Conservation (phyloP, 805 yeast species). For the Blastobotrys peoriensis region DNA sequence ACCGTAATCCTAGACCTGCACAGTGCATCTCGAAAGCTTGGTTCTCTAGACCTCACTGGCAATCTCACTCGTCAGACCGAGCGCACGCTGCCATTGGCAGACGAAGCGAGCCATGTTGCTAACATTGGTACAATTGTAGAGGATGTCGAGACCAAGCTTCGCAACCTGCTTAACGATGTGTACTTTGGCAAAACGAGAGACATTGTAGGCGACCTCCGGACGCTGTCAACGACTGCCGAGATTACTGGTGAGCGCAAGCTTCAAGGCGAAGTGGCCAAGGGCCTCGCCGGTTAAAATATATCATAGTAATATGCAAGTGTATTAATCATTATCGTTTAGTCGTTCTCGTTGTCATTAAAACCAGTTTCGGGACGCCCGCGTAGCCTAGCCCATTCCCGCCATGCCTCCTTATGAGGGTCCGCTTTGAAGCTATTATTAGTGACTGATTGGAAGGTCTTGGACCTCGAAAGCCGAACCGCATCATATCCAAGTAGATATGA, state of each 20-base stretch:
- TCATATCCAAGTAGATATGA: not conserved
- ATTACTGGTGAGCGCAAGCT: conserved; percentile 34
- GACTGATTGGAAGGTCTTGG: not conserved
- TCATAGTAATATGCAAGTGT: not conserved
- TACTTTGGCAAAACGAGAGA: conserved; percentile 94
- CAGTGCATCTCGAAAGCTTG: conserved; percentile 24
- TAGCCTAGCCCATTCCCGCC: not conserved
- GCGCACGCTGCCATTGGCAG: conserved; percentile 38
- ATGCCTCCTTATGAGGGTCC: not conserved
- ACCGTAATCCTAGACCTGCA: conserved; percentile 76
- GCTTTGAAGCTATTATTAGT: not conserved
- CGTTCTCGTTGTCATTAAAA: too few species aligned
- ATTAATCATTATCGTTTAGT: too few species aligned
- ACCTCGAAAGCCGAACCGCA: not conserved
- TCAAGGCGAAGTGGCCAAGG: conserved; percentile 39
- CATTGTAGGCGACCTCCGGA: conserved; percentile 66
- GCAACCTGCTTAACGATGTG: conserved; percentile 86
- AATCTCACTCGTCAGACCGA: conserved; percentile 76
- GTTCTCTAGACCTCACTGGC: conserved; percentile 60
- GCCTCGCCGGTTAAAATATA: conserved; percentile 19
- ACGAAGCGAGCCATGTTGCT: conserved; percentile 66
- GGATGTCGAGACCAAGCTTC: conserved; percentile 78
- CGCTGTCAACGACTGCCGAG: conserved; percentile 32
- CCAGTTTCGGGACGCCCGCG: too few species aligned
- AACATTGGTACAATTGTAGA: conserved; percentile 83